A percentile compares a stretch with the other conserved stretches of the same genome.
These are phyloP conservation scores for Harringtonia aguacate DNA, from an alignment of 2,329 filamentous ascomycete species.

Conservation along the genomic window DNA sequence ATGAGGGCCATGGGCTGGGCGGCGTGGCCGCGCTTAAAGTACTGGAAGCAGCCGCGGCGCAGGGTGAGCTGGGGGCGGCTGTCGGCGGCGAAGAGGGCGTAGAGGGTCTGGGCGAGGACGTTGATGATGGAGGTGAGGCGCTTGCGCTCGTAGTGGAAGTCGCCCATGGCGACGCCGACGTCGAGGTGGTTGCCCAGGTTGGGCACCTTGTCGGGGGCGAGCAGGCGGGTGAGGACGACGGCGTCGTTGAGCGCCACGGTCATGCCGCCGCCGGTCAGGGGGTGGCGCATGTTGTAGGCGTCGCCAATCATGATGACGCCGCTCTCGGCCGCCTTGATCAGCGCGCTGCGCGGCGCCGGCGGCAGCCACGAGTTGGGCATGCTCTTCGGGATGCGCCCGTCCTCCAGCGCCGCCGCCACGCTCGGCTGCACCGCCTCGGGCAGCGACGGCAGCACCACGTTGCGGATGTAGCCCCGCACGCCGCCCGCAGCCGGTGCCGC, in stretches of 20 bases:
- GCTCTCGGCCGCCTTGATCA: constrained; percentile 43
- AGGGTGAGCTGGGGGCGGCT: constrained; percentile 67
- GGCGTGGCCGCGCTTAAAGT: constrained; percentile 70
- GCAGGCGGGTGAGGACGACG: constrained; percentile 61
- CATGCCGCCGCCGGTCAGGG: constrained; percentile 94
- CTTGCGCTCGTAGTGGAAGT: constrained; percentile 86
- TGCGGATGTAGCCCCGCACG: constrained; percentile 72
- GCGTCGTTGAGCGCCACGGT: constrained; percentile 94
- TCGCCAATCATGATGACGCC: constrained; percentile 81
- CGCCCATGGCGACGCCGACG: constrained; percentile 57
- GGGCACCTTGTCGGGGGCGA: constrained; percentile 59
- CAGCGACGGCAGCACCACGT: constrained; percentile 64
- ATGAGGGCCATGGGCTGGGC: constrained; percentile 74
- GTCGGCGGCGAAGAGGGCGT: constrained; percentile 81
- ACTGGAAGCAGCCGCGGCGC: constrained; percentile 83
- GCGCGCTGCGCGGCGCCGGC: constrained; percentile 26
- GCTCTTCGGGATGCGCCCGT: constrained; percentile 62
- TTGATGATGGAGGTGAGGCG: constrained; percentile 80
- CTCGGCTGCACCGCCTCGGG: constrained; percentile 61
- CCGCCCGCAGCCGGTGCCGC: constrained; percentile 68
- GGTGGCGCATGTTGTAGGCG: constrained; percentile 99
- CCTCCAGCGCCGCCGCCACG: constrained; percentile 59
- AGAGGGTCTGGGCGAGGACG: constrained; percentile 91
- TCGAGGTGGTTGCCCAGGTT: constrained; percentile 55
- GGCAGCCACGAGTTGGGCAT: constrained; percentile 98